Evolutionary conservation across 2,329 filamentous ascomycete genomes (phyloP).

Genomic region (Aspergillus neoniger): DNA sequence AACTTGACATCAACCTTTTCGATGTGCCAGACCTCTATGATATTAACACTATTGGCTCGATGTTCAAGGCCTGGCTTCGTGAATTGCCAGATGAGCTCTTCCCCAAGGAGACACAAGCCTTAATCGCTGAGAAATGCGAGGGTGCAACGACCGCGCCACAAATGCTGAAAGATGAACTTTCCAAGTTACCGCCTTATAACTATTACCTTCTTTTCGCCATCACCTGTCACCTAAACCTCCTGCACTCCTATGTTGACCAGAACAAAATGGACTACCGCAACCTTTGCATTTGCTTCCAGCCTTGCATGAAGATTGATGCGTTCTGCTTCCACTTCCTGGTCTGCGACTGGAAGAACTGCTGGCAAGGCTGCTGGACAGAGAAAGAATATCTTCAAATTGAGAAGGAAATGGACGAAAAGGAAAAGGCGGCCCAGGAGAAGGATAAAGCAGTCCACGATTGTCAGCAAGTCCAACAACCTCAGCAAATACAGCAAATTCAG

Average conservation of each 20-base stretch:
- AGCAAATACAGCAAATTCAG: background rate
- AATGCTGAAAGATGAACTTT: slow-evolving; percentile 85
- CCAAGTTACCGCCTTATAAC: slow-evolving; percentile 92
- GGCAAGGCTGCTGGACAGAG: slow-evolving; percentile 94
- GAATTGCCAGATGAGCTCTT: slow-evolving; percentile 94
- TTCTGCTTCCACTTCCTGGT: slow-evolving; percentile 96
- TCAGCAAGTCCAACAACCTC: slow-evolving; percentile 8
- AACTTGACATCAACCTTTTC: slow-evolving; percentile 87
- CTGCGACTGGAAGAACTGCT: slow-evolving; percentile 93
- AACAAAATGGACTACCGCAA: slow-evolving; percentile 99
- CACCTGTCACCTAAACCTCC: slow-evolving; percentile 88
- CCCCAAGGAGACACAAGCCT: slow-evolving; percentile 78
- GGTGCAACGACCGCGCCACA: slow-evolving; percentile 80
- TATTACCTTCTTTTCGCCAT: slow-evolving; percentile 98
- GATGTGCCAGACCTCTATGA: slow-evolving; percentile 86
- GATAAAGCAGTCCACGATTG: slow-evolving; percentile 23
- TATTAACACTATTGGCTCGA: slow-evolving; percentile 92
- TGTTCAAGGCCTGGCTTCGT: slow-evolving; percentile 95
- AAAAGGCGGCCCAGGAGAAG: slow-evolving; percentile 29
- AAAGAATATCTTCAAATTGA: slow-evolving; percentile 70
- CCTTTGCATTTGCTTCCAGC: slow-evolving; percentile 94
- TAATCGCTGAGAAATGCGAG: slow-evolving; percentile 76
- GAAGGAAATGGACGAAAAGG: slow-evolving; percentile 40
- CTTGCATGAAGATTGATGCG: slow-evolving; percentile 92
- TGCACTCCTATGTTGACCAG: slow-evolving; percentile 87